Percentiles rank a stretch among this genome's conserved stretches.
Conservation (phyloP, 495 filamentous ascomycete species). For the Staphylotrichum longicolle region DNA sequence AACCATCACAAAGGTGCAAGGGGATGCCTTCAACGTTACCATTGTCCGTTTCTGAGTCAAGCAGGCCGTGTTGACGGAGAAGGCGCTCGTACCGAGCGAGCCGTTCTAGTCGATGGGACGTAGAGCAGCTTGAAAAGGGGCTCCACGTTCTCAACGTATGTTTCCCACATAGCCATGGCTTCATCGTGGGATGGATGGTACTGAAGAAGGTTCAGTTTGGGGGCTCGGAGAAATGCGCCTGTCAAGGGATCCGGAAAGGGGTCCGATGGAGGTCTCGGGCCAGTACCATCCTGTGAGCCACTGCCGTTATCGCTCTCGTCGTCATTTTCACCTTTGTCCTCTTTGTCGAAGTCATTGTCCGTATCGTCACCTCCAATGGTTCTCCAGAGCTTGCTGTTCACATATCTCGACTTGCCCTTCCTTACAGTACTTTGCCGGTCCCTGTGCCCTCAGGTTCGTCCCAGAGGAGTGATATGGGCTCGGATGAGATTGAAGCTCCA, state of each 20-base stretch:
- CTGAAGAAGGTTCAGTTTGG: slow-evolving; percentile 3
- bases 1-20: too few species aligned
- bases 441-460: background rate
- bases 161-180: slow-evolving; percentile 51
- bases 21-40: too few species aligned
- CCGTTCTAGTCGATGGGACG: slow-evolving; percentile 51
- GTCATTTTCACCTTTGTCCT: too few species aligned
- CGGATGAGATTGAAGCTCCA: too few species aligned
- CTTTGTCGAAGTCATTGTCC: background rate
- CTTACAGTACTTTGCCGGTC: background rate
- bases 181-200: slow-evolving; percentile 21
- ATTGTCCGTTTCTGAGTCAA: too few species aligned
- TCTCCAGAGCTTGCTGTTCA: background rate
- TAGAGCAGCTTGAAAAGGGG: slow-evolving; percentile 59
- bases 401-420: background rate
- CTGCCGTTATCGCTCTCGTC: too few species aligned
- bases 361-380: background rate
- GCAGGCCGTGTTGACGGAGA: too few species aligned
- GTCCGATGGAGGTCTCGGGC: too few species aligned
- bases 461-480: background rate
- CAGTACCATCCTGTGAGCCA: too few species aligned
- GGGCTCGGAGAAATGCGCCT: slow-evolving; percentile 9
- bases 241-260: slow-evolving; percentile 21
- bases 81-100: too few species aligned
- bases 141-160: slow-evolving; percentile 53